A percentile compares a stretch with the other conserved stretches of the same genome.
phyloP scores from a whole-genome alignment of 73 alveolate genomes.

The Symbiodinium pilosum region DNA sequence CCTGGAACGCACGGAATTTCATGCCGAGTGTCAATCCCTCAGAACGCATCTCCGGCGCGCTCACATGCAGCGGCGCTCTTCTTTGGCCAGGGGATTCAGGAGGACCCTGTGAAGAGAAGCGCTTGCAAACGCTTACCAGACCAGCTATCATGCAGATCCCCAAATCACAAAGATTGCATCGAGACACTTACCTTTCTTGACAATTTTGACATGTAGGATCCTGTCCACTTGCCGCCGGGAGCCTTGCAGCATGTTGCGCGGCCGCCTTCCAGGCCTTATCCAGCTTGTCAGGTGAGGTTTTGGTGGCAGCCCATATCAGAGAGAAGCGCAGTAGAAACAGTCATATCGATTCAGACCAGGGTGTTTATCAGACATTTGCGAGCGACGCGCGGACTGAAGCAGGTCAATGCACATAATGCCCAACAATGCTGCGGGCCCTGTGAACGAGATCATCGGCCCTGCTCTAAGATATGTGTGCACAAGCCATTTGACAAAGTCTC shows the following conservation, averaged over 20 bases:
- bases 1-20: too few relatives aligned
- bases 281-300: neutral
- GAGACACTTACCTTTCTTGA: too few relatives aligned
- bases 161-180: too few relatives aligned
- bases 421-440: conserved; percentile 93
- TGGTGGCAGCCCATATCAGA: too few relatives aligned
- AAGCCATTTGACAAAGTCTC: neutral
- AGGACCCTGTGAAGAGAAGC: too few relatives aligned
- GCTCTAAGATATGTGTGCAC: neutral
- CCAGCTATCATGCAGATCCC: too few relatives aligned
- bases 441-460: conserved; percentile 47
- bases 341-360: too few relatives aligned
- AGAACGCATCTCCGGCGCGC: conserved; percentile 94
- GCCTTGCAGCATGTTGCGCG: conserved; percentile 90
- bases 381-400: too few relatives aligned
- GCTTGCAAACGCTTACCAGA: too few relatives aligned
- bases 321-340: too few relatives aligned
- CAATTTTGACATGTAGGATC: too few relatives aligned
- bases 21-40: neutral
- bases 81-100: conserved; percentile 61
- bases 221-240: conserved; percentile 87
- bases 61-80: conserved; percentile 88
- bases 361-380: too few relatives aligned
- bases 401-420: conserved; percentile 93
- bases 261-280: conserved; percentile 56